phyloP scores from a whole-genome alignment of 108 stramenopile genomes.

The Schizochytrium sp. region DNA sequence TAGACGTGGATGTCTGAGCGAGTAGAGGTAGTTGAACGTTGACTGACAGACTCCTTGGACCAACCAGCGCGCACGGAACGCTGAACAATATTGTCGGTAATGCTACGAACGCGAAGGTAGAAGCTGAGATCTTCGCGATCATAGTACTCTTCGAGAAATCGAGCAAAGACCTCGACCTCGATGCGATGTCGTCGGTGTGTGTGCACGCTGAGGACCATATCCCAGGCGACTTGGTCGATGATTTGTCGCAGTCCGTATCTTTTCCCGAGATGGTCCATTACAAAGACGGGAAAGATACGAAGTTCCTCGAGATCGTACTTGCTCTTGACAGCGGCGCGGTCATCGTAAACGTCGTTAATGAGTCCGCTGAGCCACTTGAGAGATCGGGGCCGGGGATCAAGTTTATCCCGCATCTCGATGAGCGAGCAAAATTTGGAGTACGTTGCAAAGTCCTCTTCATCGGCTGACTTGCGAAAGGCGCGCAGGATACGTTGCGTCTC shows the following conservation, averaged over 20 bases:
- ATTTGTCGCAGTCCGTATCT: conserved; percentile 19
- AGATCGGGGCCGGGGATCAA: background rate
- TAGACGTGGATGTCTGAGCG: background rate
- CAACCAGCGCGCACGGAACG: background rate
- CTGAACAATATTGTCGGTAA: conserved; percentile 15
- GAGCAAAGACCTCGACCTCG: conserved; percentile 40
- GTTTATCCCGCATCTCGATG: background rate
- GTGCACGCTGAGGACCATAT: conserved; percentile 31
- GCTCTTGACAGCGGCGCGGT: background rate
- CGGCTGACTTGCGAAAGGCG: background rate
- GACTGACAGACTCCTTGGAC: background rate
- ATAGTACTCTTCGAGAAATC: conserved; percentile 50
- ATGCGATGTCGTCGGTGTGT: background rate
- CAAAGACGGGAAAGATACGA: conserved; percentile 22
- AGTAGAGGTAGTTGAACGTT: background rate
- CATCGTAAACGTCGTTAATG: background rate
- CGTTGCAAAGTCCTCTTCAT: background rate
- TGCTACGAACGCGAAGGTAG: conserved; percentile 35
- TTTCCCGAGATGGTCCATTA: conserved; percentile 23
- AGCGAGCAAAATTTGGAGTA: conserved; percentile 9
- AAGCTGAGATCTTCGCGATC: conserved; percentile 41
- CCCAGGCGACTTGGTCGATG: conserved; percentile 38
- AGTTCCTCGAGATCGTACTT: background rate
- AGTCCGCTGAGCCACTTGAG: background rate
- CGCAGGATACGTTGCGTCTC: background rate